Base-by-base conservation (phyloP, 768 basidiomycete genomes). In the Paxillus ammoniavirescens region DNA sequence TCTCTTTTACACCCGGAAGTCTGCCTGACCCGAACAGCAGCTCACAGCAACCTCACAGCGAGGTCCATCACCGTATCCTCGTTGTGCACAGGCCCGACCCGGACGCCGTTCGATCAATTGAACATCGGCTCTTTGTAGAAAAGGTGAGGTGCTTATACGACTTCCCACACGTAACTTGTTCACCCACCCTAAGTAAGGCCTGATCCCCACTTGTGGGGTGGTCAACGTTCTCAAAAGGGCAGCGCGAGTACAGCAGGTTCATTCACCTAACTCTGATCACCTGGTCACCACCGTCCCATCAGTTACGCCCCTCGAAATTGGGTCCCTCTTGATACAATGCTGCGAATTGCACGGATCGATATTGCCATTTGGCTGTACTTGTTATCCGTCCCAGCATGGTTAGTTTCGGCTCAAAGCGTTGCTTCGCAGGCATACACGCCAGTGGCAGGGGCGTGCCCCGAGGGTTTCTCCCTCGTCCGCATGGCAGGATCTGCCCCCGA, bases 391-490 rank as follows among this genome's bases (percentile, higher is more conserved):
- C 21, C 36, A 0, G 6, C 42, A 43, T 59, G 47, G 57, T 49
- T 53, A 2, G 62, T 45, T 10, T 33, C 53, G 21, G 65, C 65
- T 5, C 65, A 71, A 31, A 56, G 48, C n/a, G 28, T 63, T 14
- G 61, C 67, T 15, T 71, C 67, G 5, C 49, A 45, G 17, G 61
- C 57, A 0, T 71, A 69, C 40, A 65, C 60, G 0, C 68, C 70
- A 1, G 23, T 57, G 3, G 46, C 55, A 12, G 61, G 42, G 2
- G 1, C 47, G 4, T 71, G 70, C 35, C 61, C 68, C 0, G 15
- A 50, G 1, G 64, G 28, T 21, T 69, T 71, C 14, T n/a, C 48
- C 1, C 63, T 71, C 42, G 68, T 71, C 23, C 70, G 68, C 42
- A 64, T 59, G 63, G 57, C 63, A 1, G 68, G 70, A 6, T 40